Percentiles rank a stretch among this genome's conserved stretches.
These are phyloP conservation scores for Nicotiana obtusifolia DNA, from an alignment of 257 asterid genomes.

Conservation along the genomic window DNA sequence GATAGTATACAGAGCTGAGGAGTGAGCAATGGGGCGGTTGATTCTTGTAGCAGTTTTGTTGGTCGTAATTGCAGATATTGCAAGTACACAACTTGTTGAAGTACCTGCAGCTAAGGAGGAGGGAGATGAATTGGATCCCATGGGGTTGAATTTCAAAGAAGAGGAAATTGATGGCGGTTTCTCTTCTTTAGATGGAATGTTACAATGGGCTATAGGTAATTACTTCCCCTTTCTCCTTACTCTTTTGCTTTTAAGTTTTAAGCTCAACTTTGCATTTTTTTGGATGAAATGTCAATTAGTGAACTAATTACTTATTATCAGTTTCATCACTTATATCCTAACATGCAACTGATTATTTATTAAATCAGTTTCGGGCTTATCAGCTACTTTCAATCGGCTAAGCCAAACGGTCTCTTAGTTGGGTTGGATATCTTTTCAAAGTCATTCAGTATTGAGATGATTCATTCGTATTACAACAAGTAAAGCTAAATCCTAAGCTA, in stretches of 20 bases:
- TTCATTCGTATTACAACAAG: too few relatives aligned
- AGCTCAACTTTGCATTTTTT: too few relatives aligned
- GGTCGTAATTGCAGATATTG: background rate
- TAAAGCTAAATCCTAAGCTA: too few relatives aligned
- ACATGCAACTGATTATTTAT: too few relatives aligned
- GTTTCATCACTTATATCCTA: too few relatives aligned
- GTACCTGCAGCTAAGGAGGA: conserved; percentile 44
- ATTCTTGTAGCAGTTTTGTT: conserved; percentile 2
- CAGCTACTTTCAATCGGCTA: too few relatives aligned
- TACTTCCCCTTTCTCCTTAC: background rate
- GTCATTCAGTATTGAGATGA: too few relatives aligned
- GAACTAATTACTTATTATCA: too few relatives aligned
- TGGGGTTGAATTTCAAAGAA: conserved; percentile 22
- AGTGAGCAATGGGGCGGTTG: conserved; percentile 7
- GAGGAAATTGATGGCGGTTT: conserved; percentile 67
- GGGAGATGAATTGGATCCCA: conserved; percentile 33
- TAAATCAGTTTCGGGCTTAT: too few relatives aligned
- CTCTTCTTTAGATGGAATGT: conserved; percentile 82
- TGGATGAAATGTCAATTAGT: too few relatives aligned
- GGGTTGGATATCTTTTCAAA: too few relatives aligned
- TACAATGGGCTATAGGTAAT: conserved; percentile 85
- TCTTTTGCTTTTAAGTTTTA: background rate
- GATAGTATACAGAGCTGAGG: background rate
- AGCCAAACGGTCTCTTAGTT: too few relatives aligned
- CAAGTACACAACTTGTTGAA: conserved; percentile 26